Base-by-base conservation (phyloP, 352 stramenopile species). In the Globisporangium nodosum region DNA sequence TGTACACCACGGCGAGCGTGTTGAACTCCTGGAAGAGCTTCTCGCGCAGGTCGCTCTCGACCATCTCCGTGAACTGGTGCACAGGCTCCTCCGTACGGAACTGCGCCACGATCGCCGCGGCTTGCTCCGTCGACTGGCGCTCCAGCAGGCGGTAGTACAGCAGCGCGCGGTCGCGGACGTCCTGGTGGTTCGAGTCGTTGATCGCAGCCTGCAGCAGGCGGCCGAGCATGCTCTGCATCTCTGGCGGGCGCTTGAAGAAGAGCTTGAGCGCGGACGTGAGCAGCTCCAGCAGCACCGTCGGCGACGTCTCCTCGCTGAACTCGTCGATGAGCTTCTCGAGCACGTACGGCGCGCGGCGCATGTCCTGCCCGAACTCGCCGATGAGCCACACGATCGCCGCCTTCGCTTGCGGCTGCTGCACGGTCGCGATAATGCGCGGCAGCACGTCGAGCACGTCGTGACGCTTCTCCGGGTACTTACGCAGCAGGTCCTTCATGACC, bases 151-250 rank as follows among this genome's bases (percentile, higher is more conserved):
- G 88, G 74, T 99, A 99, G 79, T 99, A 99, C 52, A 99, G 79
- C 43, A 99, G 75, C 11, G 96, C 97, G 48, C 96, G 90, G 74
- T 99, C 97, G 52, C 97, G 96, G 6, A 99, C 82, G 76, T 99
- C 96, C 60, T 95, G 86, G 62, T 98, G 86, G 54, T 88, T 92
- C 9, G 96, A 94, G 59, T 99, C 97, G 63, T 99, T 94, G 42
- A 98, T 97, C 0, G 96, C 93, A 16, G 87, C 82, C 24, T 88
- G 81, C 54, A 99, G 80, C 42, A 99, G 76, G 21, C 93, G 81
- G 5, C 96, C 97, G 30, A 99, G 77, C 96, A 99, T 99, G 43
- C 78, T 87, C 71, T 99, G 96, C 83, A 98, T 91, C 83, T 99
- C 97, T 1, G 96, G 95, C 43, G 97, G 92, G n/a, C 96, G 86